Percentiles rank a stretch among this genome's conserved stretches.
Evolutionary conservation across 164 flowering plant species (phyloP).

Genomic region (Kalanchoe fedtschenkoi): DNA sequence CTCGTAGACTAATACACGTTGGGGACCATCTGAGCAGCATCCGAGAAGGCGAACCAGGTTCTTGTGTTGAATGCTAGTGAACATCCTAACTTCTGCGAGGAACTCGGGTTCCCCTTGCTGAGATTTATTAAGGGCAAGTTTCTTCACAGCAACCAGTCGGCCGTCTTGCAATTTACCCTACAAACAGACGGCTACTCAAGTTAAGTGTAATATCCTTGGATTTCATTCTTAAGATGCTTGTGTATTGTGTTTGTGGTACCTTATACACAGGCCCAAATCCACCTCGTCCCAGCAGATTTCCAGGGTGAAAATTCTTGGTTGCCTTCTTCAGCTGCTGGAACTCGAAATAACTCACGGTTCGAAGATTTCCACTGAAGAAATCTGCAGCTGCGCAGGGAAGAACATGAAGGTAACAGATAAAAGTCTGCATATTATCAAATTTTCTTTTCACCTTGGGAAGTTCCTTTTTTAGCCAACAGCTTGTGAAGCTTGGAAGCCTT

Average conservation of each 20-base stretch:
- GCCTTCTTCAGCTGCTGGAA: constrained; percentile 51
- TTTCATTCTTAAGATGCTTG: not conserved
- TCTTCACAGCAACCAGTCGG: constrained; percentile 47
- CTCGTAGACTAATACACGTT: constrained; percentile 56
- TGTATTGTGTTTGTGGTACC: constrained; percentile 20
- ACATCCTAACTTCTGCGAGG: constrained; percentile 54
- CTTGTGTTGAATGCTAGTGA: constrained; percentile 74
- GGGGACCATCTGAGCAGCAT: constrained; percentile 61
- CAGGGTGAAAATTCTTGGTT: constrained; percentile 47
- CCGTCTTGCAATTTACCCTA: constrained; percentile 62
- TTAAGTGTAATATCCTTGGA: not conserved
- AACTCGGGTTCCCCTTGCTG: constrained; percentile 72
- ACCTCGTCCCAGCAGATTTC: constrained; percentile 54
- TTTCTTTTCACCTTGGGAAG: not conserved
- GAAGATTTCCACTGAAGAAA: constrained; percentile 42
- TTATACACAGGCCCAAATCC: constrained; percentile 69
- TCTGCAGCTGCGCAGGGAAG: constrained; percentile 23
- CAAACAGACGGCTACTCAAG: constrained; percentile 1
- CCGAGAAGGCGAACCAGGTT: constrained; percentile 70
- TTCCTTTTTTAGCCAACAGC: constrained; percentile 10
- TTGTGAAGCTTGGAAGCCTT: constrained; percentile 16
- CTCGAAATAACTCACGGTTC: constrained; percentile 39
- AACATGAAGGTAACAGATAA: not conserved
- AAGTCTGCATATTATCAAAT: not conserved
- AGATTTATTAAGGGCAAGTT: constrained; percentile 41